Evolutionary conservation across 495 filamentous ascomycete genomes (phyloP).

Genomic region (Penicillium steckii): DNA sequence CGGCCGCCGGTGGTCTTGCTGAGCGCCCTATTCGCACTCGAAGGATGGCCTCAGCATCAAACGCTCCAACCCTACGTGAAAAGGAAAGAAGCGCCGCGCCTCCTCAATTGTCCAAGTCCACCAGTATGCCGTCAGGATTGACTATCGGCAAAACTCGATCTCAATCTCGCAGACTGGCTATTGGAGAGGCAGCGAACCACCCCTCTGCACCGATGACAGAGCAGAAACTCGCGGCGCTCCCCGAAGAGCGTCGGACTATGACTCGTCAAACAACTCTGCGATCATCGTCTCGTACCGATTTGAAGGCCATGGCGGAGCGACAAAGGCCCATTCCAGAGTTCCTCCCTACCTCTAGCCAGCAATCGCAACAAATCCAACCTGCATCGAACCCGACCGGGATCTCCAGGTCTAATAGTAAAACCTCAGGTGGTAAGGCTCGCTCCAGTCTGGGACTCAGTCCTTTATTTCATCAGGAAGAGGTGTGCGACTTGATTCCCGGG

Average conservation of each 20-base stretch:
- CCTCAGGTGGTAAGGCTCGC: conserved; percentile 31
- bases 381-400: conserved; percentile 19
- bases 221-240: conserved; percentile 18
- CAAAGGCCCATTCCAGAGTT: not conserved
- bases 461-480: conserved; percentile 39
- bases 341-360: not conserved
- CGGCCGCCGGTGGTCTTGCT: conserved; percentile 32
- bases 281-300: conserved; percentile 17
- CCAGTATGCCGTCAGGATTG: conserved; percentile 32
- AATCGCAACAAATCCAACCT: conserved; percentile 4
- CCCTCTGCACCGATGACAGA: conserved; percentile 19
- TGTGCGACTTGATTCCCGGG: conserved; percentile 35
- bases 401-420: conserved; percentile 35
- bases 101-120: conserved; percentile 30
- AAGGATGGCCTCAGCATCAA: conserved; percentile 37
- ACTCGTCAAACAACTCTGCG: conserved; percentile 20
- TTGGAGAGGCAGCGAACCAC: conserved; percentile 30
- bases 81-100: conserved; percentile 26
- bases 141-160: conserved; percentile 48
- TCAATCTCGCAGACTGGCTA: conserved; percentile 37
- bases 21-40: conserved; percentile 44
- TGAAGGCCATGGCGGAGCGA: conserved; percentile 8
- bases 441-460: conserved; percentile 41
- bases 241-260: conserved; percentile 15
- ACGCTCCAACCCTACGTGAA: conserved; percentile 33